Evolutionary conservation across 345 rosid genomes (phyloP).

Genomic region (Eucalyptus polyanthemos): DNA sequence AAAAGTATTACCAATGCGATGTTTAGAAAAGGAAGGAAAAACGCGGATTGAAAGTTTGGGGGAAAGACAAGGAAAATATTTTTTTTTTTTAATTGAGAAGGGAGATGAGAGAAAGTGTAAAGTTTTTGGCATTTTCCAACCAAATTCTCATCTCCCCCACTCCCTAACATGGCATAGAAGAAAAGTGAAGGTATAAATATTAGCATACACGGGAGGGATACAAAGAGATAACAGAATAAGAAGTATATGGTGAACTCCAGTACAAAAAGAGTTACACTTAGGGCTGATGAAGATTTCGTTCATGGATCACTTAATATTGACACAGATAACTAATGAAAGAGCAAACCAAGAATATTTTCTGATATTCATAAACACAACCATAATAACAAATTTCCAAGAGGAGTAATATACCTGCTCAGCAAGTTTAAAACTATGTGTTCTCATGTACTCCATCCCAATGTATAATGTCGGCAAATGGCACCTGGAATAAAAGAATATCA

Average conservation of each 20-base stretch:
- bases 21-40: background rate
- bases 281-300: background rate
- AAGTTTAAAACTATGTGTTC: slow-evolving; percentile 93
- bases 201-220: background rate
- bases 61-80: background rate
- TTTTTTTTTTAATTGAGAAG: background rate
- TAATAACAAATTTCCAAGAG: background rate
- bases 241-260: background rate
- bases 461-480: slow-evolving; percentile 94
- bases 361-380: background rate
- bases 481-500: slow-evolving; percentile 83
- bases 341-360: background rate
- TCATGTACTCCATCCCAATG: slow-evolving; percentile 99
- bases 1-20: background rate
- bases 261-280: background rate
- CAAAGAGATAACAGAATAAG: background rate
- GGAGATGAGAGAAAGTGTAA: background rate
- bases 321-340: background rate
- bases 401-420: slow-evolving; percentile 71
- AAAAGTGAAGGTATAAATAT: background rate
- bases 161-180: background rate
- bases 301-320: background rate
- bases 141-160: background rate
- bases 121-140: background rate
- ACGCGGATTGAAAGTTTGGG: background rate